Percentiles rank a stretch among this genome's conserved stretches.
Evolutionary conservation across 2,329 filamentous ascomycete species (phyloP).

Genomic region (Lasiodiplodia gonubiensis): DNA sequence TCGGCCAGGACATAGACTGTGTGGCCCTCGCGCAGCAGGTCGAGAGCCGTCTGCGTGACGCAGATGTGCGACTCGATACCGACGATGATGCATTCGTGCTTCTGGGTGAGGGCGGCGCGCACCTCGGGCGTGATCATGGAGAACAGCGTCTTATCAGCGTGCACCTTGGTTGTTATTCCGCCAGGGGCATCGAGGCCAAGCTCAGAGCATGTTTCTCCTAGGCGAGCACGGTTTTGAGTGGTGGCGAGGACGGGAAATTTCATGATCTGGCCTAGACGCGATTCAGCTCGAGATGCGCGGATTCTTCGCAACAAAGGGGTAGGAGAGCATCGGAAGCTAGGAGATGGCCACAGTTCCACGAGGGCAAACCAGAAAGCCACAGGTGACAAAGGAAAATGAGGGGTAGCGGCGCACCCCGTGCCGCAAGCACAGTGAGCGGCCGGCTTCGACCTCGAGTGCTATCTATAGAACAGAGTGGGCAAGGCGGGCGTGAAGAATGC

Average conservation of each 20-base stretch:
- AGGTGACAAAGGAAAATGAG: constrained; percentile 19
- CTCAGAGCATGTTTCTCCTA: constrained; percentile 80
- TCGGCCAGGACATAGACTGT: constrained; percentile 87
- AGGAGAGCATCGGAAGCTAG: constrained; percentile 10
- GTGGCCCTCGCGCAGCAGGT: constrained; percentile 76
- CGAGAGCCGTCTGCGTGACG: constrained; percentile 88
- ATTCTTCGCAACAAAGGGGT: constrained; percentile 20
- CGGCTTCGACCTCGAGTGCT: constrained; percentile 1
- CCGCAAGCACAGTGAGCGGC: constrained; percentile 5
- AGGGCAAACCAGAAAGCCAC: constrained; percentile 18
- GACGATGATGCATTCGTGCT: constrained; percentile 74
- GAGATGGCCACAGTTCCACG: constrained; percentile 19
- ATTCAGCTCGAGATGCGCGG: constrained; percentile 13
- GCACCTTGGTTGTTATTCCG: constrained; percentile 59
- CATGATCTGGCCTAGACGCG: constrained; percentile 59
- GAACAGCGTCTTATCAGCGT: constrained; percentile 87
- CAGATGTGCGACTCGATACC: constrained; percentile 96
- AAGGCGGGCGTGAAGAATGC: constrained; percentile 6
- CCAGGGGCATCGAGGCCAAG: constrained; percentile 61
- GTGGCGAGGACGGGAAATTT: constrained; percentile 82
- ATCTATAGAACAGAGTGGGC: constrained; percentile 14
- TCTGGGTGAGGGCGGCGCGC: constrained; percentile 49
- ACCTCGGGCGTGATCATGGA: constrained; percentile 81
- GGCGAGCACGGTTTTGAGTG: constrained; percentile 79
- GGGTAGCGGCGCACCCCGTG: constrained; percentile 4